phyloP scores from a whole-genome alignment of 768 basidiomycete genomes.

The Rhodotorula kratochvilovae region DNA sequence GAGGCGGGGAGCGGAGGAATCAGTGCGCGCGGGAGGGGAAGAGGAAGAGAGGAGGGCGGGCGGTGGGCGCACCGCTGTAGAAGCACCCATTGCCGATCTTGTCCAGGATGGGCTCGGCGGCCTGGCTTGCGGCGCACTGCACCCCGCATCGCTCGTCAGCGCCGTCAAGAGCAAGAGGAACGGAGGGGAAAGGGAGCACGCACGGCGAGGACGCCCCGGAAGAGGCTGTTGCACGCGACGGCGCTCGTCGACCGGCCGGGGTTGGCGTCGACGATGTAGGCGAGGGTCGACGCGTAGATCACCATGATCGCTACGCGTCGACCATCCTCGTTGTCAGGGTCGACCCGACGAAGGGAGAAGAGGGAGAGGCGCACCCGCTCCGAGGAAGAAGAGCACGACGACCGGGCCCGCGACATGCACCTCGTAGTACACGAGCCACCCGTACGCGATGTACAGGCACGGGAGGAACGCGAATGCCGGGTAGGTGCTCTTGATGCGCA shows the following conservation, averaged over 20 bases:
- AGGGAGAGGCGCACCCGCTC: constrained; percentile 51
- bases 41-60: too few relatives aligned
- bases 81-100: constrained; percentile 43
- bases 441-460: constrained; percentile 62
- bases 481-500: constrained; percentile 23
- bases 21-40: background rate
- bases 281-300: constrained; percentile 66
- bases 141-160: background rate
- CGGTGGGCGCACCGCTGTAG: constrained; percentile 10
- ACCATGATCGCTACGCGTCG: constrained; percentile 41
- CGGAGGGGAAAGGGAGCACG: constrained; percentile 46
- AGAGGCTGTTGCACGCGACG: constrained; percentile 66
- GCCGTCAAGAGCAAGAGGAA: background rate
- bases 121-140: constrained; percentile 57
- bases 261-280: constrained; percentile 84
- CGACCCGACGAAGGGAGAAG: background rate
- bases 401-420: constrained; percentile 65
- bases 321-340: background rate
- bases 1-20: too few relatives aligned
- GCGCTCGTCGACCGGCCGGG: constrained; percentile 71
- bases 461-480: constrained; percentile 60
- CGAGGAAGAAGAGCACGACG: constrained; percentile 65
- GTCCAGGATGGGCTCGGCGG: constrained; percentile 67
- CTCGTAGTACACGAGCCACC: constrained; percentile 65
- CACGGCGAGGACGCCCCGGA: constrained; percentile 61